Base-by-base conservation (phyloP, 2,329 filamentous ascomycete species). In the Didymella pomorum region DNA sequence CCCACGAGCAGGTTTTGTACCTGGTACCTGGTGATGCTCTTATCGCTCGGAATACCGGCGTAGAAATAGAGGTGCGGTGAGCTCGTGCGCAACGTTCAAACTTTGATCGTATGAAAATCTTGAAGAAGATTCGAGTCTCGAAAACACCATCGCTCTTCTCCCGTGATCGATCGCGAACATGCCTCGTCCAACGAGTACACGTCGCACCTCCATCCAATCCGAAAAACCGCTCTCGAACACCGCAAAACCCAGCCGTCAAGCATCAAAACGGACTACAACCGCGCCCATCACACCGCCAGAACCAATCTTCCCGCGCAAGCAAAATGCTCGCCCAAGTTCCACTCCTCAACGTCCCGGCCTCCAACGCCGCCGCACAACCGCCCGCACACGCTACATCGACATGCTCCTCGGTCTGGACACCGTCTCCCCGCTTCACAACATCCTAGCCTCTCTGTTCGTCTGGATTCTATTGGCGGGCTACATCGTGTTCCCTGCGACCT, bases 401-500 rank as follows among this genome's bases (percentile, higher is more conserved):
- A 84, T 84, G 79, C 76, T 83, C 8, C 75, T 82, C 23, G 73
- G 77, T 33, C 73, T 82, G n/a, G 79, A 83, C 62, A 65, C 71
- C 35, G 82, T 84, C 45, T 76, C 80, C 2, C 74, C 73, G 7
- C 47, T 76, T 10, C 80, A 84, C 73, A 85, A 82, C 70, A 75
- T 84, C 51, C 72, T 82, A 20, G 79, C 79, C 47, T 74, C 76
- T 10, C 61, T 78, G n/a, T 81, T 77, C 55, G 73, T 78, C 4
- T 86, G 80, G 81, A 75, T 83, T 44, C 76, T 86, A 2, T 78
- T 86, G 1, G 80, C 80, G 0, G 83, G 83, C 26, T 86, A 84
- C 72, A 74, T 85, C 16, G 76, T 85, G 41, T 79, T 84, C 33
- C 82, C 83, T 0, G 82, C 80, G 6, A 84, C 81, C 0, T 86